These are phyloP conservation scores for Cordyceps cateniannulata DNA, from an alignment of 2,329 filamentous ascomycete species.

Conservation along the genomic window DNA sequence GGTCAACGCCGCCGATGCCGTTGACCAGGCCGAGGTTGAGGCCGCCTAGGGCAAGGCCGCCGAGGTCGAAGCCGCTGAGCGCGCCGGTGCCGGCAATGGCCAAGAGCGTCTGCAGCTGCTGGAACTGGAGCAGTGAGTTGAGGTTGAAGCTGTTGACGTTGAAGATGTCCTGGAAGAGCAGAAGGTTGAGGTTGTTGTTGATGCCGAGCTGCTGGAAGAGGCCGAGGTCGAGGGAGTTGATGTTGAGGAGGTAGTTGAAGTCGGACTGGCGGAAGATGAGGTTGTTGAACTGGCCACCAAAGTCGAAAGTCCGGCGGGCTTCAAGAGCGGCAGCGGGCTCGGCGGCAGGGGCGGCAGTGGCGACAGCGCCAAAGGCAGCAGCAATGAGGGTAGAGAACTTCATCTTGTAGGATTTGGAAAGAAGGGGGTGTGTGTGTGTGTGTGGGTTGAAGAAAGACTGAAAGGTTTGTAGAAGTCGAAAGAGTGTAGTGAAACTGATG, in stretches of 20 bases:
- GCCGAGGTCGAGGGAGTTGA: constrained; percentile 40
- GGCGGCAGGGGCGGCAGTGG: constrained; percentile 35
- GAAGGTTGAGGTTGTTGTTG: constrained; percentile 40
- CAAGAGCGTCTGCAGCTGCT: constrained; percentile 34
- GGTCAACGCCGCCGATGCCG: constrained; percentile 21
- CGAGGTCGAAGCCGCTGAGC: constrained; percentile 25
- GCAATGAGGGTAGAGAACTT: constrained; percentile 40
- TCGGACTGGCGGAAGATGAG: constrained; percentile 35
- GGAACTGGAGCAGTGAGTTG: constrained; percentile 32
- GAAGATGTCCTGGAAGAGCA: constrained; percentile 36
- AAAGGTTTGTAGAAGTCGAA: constrained; percentile 17
- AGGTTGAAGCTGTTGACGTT: constrained; percentile 34
- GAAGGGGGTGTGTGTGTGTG: constrained; percentile 22
- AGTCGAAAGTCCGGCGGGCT: constrained; percentile 31
- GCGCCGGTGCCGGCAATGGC: constrained; percentile 25
- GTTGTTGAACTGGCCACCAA: constrained; percentile 30
- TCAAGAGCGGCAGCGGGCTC: constrained; percentile 25
- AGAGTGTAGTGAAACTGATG: constrained; percentile 16
- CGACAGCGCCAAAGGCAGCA: constrained; percentile 38
- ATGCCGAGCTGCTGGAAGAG: constrained; percentile 32
- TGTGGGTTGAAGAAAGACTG: constrained; percentile 11
- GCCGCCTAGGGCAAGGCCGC: constrained; percentile 19
- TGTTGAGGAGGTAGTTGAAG: constrained; percentile 38
- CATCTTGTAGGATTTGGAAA: constrained; percentile 27
- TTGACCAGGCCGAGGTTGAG: constrained; percentile 26